Evolutionary conservation across 768 basidiomycete species (phyloP).

Genomic region (Tulasnella sp.): DNA sequence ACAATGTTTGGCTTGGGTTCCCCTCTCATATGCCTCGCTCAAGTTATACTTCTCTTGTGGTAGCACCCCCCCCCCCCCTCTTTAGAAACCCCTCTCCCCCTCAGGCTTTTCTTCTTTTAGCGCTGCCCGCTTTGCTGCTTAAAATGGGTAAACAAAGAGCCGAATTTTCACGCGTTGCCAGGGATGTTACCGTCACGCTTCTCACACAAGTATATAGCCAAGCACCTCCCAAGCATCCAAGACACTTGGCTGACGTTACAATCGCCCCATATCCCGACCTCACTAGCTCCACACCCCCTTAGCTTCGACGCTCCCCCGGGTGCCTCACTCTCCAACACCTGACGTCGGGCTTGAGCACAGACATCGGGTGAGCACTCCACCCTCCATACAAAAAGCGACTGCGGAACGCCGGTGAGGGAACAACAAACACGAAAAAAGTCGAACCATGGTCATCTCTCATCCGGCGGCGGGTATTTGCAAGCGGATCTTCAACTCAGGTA

Average conservation of each 20-base stretch:
- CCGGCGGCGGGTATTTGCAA: not conserved
- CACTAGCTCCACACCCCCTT: not conserved
- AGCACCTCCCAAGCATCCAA: not conserved
- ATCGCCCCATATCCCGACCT: not conserved
- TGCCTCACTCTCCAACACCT: not conserved
- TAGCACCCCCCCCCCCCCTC: too few species aligned
- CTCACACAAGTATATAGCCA: not conserved
- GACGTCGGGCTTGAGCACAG: not conserved
- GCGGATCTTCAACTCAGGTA: not conserved
- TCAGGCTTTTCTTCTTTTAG: not conserved
- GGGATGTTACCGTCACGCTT: not conserved
- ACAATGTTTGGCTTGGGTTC: too few species aligned
- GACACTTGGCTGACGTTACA: not conserved
- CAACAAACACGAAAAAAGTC: not conserved
- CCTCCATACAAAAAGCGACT: not conserved
- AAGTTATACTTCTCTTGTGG: not conserved
- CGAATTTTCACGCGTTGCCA: not conserved
- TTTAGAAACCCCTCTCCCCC: not conserved
- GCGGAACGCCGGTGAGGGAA: too few species aligned
- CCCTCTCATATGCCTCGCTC: too few species aligned
- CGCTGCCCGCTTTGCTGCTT: not conserved
- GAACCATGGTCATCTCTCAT: not conserved
- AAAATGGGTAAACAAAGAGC: not conserved
- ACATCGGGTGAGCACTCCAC: not conserved
- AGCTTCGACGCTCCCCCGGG: not conserved